Evolutionary conservation across 2,329 filamentous ascomycete species (phyloP).

Genomic region (Fonsecaea multimorphosa): DNA sequence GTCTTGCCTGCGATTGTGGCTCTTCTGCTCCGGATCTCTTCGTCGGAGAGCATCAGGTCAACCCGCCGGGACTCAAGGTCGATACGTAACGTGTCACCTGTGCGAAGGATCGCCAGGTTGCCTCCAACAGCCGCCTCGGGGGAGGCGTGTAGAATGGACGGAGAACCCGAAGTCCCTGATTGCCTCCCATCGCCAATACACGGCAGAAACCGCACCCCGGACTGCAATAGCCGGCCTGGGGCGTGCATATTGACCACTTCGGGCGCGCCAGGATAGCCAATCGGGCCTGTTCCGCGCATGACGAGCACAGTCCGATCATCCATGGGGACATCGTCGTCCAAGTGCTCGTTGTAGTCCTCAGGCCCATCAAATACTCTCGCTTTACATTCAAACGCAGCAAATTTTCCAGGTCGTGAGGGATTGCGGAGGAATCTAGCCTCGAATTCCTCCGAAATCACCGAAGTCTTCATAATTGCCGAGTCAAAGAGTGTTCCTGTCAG

Average conservation of each 20-base stretch:
- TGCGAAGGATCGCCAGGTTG: conserved; percentile 58
- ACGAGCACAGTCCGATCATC: conserved; percentile 54
- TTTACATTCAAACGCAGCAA: conserved; percentile 52
- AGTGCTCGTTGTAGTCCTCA: conserved; percentile 54
- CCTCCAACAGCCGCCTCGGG: conserved; percentile 62
- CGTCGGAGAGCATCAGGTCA: conserved; percentile 53
- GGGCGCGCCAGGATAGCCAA: conserved; percentile 58
- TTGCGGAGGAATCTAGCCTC: conserved; percentile 51
- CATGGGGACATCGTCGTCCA: conserved; percentile 50
- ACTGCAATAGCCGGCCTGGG: conserved; percentile 52
- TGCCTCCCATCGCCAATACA: conserved; percentile 63
- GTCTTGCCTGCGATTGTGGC: conserved; percentile 47
- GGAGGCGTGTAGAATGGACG: conserved; percentile 61
- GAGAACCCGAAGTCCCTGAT: conserved; percentile 62
- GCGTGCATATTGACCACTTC: conserved; percentile 62
- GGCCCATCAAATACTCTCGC: conserved; percentile 60
- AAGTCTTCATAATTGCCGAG: conserved; percentile 62
- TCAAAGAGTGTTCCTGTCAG: conserved; percentile 58
- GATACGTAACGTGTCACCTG: conserved; percentile 59
- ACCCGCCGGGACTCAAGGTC: conserved; percentile 58
- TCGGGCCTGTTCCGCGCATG: conserved; percentile 58
- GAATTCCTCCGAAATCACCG: conserved; percentile 56
- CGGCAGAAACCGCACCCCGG: conserved; percentile 55
- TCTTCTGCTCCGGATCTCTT: conserved; percentile 52
- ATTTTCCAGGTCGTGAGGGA: conserved; percentile 52